phyloP scores from a whole-genome alignment of 768 basidiomycete species.

The Boletus vermiculosoides region DNA sequence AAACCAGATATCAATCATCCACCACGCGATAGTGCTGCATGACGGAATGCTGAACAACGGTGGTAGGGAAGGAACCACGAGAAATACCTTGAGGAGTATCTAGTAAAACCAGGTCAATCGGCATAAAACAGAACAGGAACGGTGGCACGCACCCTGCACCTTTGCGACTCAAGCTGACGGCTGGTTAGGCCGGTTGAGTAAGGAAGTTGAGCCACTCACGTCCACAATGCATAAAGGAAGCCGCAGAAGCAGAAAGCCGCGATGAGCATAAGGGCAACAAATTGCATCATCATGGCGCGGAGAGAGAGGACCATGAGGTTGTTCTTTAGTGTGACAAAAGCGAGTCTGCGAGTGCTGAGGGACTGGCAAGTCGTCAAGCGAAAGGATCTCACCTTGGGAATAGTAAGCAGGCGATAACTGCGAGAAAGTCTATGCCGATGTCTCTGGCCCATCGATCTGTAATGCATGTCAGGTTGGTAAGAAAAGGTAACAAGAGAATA shows the following conservation, averaged over 20 bases:
- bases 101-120: slow-evolving; percentile 19
- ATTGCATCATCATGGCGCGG: slow-evolving; percentile 92
- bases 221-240: slow-evolving; percentile 92
- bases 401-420: slow-evolving; percentile 85
- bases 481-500: neutral
- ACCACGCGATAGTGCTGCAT: slow-evolving; percentile 75
- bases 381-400: slow-evolving; percentile 68
- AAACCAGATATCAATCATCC: slow-evolving; percentile 93
- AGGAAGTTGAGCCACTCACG: slow-evolving; percentile 49
- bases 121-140: neutral
- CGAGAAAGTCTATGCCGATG: slow-evolving; percentile 79
- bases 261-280: slow-evolving; percentile 76
- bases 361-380: neutral
- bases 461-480: neutral
- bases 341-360: slow-evolving; percentile 53
- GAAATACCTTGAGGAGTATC: slow-evolving; percentile 37
- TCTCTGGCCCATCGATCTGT: slow-evolving; percentile 64
- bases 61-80: neutral
- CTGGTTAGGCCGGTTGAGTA: slow-evolving; percentile 8
- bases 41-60: neutral
- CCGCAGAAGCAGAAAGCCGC: slow-evolving; percentile 91
- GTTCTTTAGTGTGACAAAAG: slow-evolving; percentile 85
- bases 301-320: slow-evolving; percentile 79
- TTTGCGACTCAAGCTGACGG: slow-evolving; percentile 57
- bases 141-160: slow-evolving; percentile 47